Conservation (phyloP, 768 basidiomycete genomes). For the Russula vinacea region DNA sequence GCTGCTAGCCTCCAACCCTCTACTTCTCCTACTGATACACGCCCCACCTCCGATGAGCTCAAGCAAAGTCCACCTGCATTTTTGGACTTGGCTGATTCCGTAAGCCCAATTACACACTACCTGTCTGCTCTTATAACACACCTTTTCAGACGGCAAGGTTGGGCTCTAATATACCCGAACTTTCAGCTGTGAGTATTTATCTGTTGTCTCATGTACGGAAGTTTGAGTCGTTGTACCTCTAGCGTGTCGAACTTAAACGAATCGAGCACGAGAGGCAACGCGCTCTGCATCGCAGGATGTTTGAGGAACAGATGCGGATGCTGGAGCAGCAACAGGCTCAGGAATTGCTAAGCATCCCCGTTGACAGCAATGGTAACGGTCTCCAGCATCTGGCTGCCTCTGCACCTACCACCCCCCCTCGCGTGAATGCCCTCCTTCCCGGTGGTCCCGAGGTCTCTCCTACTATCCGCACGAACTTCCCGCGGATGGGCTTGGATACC, state of each 20-base stretch:
- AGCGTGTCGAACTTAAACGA: conserved; percentile 90
- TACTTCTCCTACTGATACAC: conserved; percentile 72
- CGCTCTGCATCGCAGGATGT: conserved; percentile 77
- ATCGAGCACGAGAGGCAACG: conserved; percentile 89
- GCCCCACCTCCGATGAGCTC: conserved; percentile 60
- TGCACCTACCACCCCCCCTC: conserved; percentile 84
- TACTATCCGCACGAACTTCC: conserved; percentile 42
- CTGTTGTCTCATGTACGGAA: conserved; percentile 16
- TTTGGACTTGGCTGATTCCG: conserved; percentile 90
- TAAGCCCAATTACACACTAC: conserved; percentile 42
- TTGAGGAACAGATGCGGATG: conserved; percentile 95
- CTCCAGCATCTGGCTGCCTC: conserved; percentile 81
- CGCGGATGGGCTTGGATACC: conserved; percentile 49
- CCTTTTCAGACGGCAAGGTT: conserved; percentile 67
- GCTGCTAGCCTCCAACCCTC: conserved; percentile 65
- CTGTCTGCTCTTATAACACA: conserved; percentile 20
- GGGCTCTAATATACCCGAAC: conserved; percentile 82
- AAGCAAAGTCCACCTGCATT: conserved; percentile 91
- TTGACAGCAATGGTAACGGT: conserved; percentile 49
- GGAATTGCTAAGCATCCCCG: conserved; percentile 74
- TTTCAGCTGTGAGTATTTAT: conserved; percentile 66
- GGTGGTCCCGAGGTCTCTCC: conserved; percentile 47
- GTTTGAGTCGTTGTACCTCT: conserved; percentile 18
- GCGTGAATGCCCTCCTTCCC: conserved; percentile 67
- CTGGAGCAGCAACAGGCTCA: conserved; percentile 90